phyloP scores from a whole-genome alignment of 768 basidiomycete genomes.

The Royoungia palumana region DNA sequence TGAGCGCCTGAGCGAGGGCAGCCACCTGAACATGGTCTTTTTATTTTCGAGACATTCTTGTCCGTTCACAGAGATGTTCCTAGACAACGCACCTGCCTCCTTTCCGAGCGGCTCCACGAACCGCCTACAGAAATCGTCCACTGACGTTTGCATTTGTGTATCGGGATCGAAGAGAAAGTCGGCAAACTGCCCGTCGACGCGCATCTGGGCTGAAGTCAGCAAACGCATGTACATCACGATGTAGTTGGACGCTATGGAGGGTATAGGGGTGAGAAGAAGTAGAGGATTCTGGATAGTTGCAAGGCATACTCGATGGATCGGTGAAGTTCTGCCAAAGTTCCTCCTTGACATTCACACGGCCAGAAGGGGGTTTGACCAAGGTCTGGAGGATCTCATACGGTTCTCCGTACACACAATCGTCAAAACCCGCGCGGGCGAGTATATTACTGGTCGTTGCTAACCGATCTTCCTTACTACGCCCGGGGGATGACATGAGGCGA shows the following conservation, averaged over 20 bases:
- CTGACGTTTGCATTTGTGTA: constrained; percentile 50
- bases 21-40: constrained; percentile 80
- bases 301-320: constrained; percentile 43
- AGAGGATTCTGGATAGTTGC: neutral
- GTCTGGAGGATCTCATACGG: constrained; percentile 63
- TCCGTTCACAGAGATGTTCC: neutral
- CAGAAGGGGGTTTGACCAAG: constrained; percentile 44
- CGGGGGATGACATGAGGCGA: constrained; percentile 54
- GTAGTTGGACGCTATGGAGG: constrained; percentile 54
- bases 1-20: constrained; percentile 67
- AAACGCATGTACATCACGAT: constrained; percentile 80
- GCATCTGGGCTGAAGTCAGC: constrained; percentile 80
- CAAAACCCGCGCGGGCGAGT: constrained; percentile 59
- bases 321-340: constrained; percentile 46
- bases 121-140: constrained; percentile 67
- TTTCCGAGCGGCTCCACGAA: constrained; percentile 76
- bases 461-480: constrained; percentile 43
- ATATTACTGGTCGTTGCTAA: constrained; percentile 49
- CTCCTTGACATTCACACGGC: constrained; percentile 31
- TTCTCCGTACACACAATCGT: constrained; percentile 67
- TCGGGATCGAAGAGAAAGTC: constrained; percentile 80
- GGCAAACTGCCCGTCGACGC: constrained; percentile 50
- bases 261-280: neutral
- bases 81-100: constrained; percentile 59
- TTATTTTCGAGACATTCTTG: neutral